A percentile compares a stretch with the other conserved stretches of the same genome.
Evolutionary conservation across 345 rosid genomes (phyloP).

Genomic region (Turnera subulata): DNA sequence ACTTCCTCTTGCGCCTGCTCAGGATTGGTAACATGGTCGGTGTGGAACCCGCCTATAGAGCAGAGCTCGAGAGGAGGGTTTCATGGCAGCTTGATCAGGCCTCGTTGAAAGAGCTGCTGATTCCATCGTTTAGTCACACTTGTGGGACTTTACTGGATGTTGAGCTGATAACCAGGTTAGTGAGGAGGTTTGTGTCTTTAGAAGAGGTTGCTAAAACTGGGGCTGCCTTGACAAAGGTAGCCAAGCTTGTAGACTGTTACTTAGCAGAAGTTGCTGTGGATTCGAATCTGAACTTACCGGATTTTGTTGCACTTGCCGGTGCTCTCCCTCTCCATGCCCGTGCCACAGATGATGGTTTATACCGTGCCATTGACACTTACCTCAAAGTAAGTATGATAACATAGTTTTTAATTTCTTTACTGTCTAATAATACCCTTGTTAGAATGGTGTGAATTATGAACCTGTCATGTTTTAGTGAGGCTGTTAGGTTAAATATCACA

Average conservation of each 20-base stretch:
- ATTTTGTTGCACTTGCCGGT: conserved; percentile 55
- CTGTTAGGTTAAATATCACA: too few species aligned
- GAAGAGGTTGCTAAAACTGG: conserved; percentile 52
- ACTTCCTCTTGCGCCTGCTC: conserved; percentile 79
- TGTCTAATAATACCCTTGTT: not conserved
- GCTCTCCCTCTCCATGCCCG: conserved; percentile 78
- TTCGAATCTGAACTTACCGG: conserved; percentile 38
- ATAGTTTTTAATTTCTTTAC: not conserved
- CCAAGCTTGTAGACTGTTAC: conserved; percentile 73
- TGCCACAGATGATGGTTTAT: conserved; percentile 61
- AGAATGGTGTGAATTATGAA: too few species aligned
- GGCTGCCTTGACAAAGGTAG: conserved; percentile 59
- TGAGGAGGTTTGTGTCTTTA: conserved; percentile 43
- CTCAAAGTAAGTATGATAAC: conserved; percentile 53
- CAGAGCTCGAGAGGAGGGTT: conserved; percentile 67
- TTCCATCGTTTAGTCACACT: conserved; percentile 88
- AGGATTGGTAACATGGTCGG: conserved; percentile 75
- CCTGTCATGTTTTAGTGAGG: not conserved
- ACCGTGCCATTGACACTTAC: conserved; percentile 84
- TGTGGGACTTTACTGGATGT: conserved; percentile 71
- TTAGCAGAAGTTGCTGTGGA: conserved; percentile 74
- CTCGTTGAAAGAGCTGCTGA: conserved; percentile 76
- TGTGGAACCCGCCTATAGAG: conserved; percentile 44
- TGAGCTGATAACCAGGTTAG: conserved; percentile 65
- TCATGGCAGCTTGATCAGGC: conserved; percentile 89